These are phyloP conservation scores for Chaetoceros tenuissimus DNA, from an alignment of 108 stramenopile species.

Conservation along the genomic window DNA sequence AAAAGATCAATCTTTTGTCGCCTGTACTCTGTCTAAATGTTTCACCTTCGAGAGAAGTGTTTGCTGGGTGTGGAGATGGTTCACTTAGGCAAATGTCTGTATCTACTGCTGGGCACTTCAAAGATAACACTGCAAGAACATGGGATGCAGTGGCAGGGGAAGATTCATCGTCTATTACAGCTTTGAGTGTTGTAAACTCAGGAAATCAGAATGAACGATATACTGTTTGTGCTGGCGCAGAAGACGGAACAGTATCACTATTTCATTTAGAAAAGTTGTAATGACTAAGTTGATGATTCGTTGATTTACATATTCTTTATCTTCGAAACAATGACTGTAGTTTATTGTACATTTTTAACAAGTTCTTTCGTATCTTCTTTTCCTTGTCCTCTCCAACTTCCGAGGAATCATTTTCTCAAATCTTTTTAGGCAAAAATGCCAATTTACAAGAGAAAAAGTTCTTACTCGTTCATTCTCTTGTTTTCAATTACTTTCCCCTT, in stretches of 20 bases:
- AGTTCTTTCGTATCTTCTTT: too few species aligned
- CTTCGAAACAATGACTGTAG: too few species aligned
- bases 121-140: constrained; percentile 29
- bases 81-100: constrained; percentile 47
- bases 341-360: too few species aligned
- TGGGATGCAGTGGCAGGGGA: constrained; percentile 46
- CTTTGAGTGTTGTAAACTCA: constrained; percentile 24
- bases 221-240: constrained; percentile 50
- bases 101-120: constrained; percentile 34
- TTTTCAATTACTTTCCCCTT: constrained; percentile 62
- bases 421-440: too few species aligned
- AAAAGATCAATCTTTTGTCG: neutral
- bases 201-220: constrained; percentile 13
- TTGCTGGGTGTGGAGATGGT: constrained; percentile 56
- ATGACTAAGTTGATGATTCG: neutral
- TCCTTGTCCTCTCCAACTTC: too few species aligned
- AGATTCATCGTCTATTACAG: constrained; percentile 31
- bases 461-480: constrained; percentile 27
- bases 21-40: neutral
- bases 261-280: constrained; percentile 43
- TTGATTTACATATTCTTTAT: too few species aligned
- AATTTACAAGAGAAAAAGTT: too few species aligned
- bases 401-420: too few species aligned
- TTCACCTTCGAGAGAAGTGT: constrained; percentile 7
- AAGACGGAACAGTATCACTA: constrained; percentile 53